These are phyloP conservation scores for Candida manassasensis DNA, from an alignment of 805 yeast genomes.

Conservation along the genomic window DNA sequence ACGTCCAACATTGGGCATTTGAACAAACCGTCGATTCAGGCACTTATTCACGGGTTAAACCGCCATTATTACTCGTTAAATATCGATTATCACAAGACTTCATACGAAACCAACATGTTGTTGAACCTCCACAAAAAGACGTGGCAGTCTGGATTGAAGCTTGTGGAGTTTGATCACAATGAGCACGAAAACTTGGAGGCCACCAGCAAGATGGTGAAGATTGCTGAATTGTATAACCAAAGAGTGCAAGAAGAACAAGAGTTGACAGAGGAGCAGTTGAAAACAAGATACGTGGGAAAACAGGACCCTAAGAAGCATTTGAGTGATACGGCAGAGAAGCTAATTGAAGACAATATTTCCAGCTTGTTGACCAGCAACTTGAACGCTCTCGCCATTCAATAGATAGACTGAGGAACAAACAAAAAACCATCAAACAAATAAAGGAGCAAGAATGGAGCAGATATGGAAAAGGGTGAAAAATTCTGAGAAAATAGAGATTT, in stretches of 20 bases:
- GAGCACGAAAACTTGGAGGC: constrained; percentile 72
- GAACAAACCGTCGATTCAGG: constrained; percentile 95
- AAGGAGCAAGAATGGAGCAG: too few species aligned
- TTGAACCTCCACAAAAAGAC: constrained; percentile 89
- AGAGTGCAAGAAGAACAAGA: constrained; percentile 92
- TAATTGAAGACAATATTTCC: constrained; percentile 87
- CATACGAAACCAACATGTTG: constrained; percentile 88
- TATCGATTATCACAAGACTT: constrained; percentile 90
- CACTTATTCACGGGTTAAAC: constrained; percentile 93
- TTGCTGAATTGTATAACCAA: constrained; percentile 84
- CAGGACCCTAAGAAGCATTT: constrained; percentile 98
- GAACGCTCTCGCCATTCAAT: constrained; percentile 84
- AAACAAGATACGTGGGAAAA: constrained; percentile 95
- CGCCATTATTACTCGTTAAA: constrained; percentile 95
- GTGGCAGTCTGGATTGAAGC: constrained; percentile 89
- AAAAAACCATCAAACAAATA: not conserved
- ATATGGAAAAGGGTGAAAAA: too few species aligned
- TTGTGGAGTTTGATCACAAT: constrained; percentile 70
- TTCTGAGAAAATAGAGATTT: too few species aligned
- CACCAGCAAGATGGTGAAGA: constrained; percentile 75
- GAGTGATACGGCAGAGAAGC: constrained; percentile 77
- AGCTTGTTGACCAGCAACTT: constrained; percentile 85
- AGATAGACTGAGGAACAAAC: constrained; percentile 11
- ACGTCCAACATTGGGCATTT: constrained; percentile 93
- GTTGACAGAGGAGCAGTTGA: constrained; percentile 78